A percentile compares a stretch with the other conserved stretches of the same genome.
These are phyloP conservation scores for Macaranga tanarius DNA, from an alignment of 441 rosid genomes.

Conservation along the genomic window DNA sequence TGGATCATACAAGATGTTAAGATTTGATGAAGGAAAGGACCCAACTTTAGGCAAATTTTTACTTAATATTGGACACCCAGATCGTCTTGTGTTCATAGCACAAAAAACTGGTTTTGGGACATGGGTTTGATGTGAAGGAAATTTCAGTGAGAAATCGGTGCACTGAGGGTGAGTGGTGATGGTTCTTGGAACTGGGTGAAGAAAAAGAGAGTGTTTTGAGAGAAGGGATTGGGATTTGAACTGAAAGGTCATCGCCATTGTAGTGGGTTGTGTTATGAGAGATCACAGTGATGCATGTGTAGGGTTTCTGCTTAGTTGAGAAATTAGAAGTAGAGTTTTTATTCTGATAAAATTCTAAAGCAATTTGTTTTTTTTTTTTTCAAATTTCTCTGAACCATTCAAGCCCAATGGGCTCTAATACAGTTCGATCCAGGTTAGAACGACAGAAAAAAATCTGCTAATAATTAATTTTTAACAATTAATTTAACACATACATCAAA, in stretches of 20 bases:
- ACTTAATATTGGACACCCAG: slow-evolving; percentile 27
- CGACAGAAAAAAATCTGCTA: too few relatives aligned
- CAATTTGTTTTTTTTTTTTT: too few relatives aligned
- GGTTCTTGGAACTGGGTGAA: slow-evolving; percentile 13
- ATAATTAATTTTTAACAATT: too few relatives aligned
- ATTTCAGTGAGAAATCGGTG: slow-evolving; percentile 17
- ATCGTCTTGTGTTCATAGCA: slow-evolving; percentile 34
- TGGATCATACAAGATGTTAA: slow-evolving; percentile 44
- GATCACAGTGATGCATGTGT: not conserved
- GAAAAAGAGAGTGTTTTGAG: slow-evolving; percentile 6
- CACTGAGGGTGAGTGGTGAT: slow-evolving; percentile 11
- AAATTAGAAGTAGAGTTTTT: too few relatives aligned
- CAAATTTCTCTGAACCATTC: too few relatives aligned
- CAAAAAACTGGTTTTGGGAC: slow-evolving; percentile 29
- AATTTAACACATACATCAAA: too few relatives aligned
- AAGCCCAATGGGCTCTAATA: too few relatives aligned
- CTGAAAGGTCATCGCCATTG: slow-evolving; percentile 14
- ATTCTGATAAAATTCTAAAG: too few relatives aligned
- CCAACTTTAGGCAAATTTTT: slow-evolving; percentile 31
- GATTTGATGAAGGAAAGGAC: slow-evolving; percentile 35
- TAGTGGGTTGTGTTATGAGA: not conserved
- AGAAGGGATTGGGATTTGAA: slow-evolving; percentile 21
- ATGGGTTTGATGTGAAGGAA: slow-evolving; percentile 19
- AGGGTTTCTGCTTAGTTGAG: too few relatives aligned
- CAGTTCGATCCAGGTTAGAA: too few relatives aligned